These are phyloP conservation scores for Arabidopsis lyrata DNA, from an alignment of 441 rosid genomes.

Conservation along the genomic window DNA sequence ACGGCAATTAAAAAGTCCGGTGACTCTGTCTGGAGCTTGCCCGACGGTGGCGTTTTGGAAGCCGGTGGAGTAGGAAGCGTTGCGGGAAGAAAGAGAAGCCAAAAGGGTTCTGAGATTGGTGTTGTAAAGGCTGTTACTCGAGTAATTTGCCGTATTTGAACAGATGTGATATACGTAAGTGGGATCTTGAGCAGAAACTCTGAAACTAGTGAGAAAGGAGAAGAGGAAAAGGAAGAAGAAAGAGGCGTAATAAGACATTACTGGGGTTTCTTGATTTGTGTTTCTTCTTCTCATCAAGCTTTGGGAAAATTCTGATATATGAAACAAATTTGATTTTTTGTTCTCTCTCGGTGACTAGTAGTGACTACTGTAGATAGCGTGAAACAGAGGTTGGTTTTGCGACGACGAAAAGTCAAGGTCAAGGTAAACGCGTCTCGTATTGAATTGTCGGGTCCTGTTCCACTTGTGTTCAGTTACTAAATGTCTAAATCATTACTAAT, in stretches of 20 bases:
- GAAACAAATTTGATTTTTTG: no score
- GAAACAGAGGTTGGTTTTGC: no score
- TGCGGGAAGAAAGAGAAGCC: constrained; percentile 17
- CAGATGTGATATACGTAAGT: accelerated
- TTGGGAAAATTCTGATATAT: background rate
- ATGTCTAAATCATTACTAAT: no score
- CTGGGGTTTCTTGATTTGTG: background rate
- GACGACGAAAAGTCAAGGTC: no score
- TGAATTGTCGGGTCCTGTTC: no score
- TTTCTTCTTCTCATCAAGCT: background rate
- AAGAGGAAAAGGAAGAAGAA: background rate
- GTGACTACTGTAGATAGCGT: no score
- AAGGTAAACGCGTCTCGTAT: no score
- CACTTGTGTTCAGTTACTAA: background rate
- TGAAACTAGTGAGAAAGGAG: constrained; percentile 6
- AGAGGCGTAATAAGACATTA: constrained; percentile 4
- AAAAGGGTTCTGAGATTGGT: constrained; percentile 34
- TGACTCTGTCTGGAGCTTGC: background rate
- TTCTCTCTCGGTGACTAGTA: no score
- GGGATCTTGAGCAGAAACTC: constrained; percentile 28
- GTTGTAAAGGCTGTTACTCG: background rate
- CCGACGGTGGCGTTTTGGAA: constrained; percentile 39
- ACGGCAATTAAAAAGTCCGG: constrained; percentile 14
- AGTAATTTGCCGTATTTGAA: background rate
- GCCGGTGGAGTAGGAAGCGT: constrained; percentile 27